These are phyloP conservation scores for Pseudonitzschia pungens DNA, from an alignment of 108 stramenopile genomes.

Conservation along the genomic window DNA sequence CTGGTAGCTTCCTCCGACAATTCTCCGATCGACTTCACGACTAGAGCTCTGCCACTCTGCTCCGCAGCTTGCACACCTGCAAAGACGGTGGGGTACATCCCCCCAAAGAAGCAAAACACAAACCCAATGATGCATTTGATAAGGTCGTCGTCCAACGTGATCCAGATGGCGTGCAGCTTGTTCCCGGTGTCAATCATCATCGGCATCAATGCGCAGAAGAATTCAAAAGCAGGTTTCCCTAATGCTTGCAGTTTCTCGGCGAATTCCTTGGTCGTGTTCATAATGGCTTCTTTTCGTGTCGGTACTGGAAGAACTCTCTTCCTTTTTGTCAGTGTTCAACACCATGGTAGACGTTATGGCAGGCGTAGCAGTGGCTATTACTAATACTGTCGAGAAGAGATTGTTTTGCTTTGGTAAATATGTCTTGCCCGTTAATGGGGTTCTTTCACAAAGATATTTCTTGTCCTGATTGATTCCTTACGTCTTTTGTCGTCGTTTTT, in stretches of 20 bases:
- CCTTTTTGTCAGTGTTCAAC: constrained; percentile 28
- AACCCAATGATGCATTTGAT: constrained; percentile 70
- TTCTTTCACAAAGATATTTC: no score
- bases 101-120: constrained; percentile 95
- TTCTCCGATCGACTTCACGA: constrained; percentile 57
- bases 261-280: constrained; percentile 12
- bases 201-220: constrained; percentile 39
- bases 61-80: constrained; percentile 91
- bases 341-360: constrained; percentile 10
- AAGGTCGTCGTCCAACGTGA: constrained; percentile 54
- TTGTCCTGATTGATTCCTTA: no score
- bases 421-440: no score
- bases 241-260: constrained; percentile 31
- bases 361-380: no score
- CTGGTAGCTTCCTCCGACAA: constrained; percentile 66
- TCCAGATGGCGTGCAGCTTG: constrained; percentile 33
- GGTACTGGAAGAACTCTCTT: constrained; percentile 4
- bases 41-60: constrained; percentile 70
- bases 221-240: constrained; percentile 46
- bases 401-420: no score
- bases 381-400: no score
- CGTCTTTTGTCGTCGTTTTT: no score
- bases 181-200: constrained; percentile 28
- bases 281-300: constrained; percentile 10
- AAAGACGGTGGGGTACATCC: constrained; percentile 87